Conservation (phyloP, 1,284 basidiomycete genomes). For the Marasmius sp. region DNA sequence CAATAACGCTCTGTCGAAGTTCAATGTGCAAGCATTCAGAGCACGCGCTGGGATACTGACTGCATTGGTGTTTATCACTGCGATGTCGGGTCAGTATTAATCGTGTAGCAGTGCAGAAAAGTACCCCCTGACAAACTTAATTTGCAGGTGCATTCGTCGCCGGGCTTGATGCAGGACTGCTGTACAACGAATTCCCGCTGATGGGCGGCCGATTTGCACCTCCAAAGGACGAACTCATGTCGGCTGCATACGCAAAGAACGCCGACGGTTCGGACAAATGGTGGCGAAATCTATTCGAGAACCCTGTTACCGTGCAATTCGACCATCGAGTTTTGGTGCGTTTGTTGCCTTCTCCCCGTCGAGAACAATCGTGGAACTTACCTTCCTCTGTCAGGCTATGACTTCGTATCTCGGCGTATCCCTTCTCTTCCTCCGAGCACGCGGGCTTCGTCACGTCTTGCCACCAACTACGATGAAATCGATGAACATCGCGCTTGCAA, state of each 20-base stretch:
- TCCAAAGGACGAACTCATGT: constrained; percentile 82
- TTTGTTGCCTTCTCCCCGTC: constrained; percentile 9
- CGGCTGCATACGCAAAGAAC: constrained; percentile 69
- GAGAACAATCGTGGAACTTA: not conserved
- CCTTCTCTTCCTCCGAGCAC: constrained; percentile 49
- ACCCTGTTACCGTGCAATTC: constrained; percentile 97
- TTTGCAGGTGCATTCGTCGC: constrained; percentile 91
- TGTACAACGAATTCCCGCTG: constrained; percentile 97
- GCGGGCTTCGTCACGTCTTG: constrained; percentile 51
- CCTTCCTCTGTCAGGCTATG: constrained; percentile 57
- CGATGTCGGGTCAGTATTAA: constrained; percentile 70
- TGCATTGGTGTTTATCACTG: constrained; percentile 85
- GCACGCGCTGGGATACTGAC: constrained; percentile 62
- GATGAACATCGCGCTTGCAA: constrained; percentile 70
- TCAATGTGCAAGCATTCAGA: constrained; percentile 60
- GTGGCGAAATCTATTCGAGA: constrained; percentile 96
- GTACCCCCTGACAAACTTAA: constrained; percentile 9
- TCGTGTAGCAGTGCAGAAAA: not conserved
- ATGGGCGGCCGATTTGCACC: constrained; percentile 93
- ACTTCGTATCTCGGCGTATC: constrained; percentile 79
- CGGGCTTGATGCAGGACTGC: constrained; percentile 92
- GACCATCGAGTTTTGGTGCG: constrained; percentile 90
- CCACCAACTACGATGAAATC: constrained; percentile 69
- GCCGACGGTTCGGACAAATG: constrained; percentile 73
- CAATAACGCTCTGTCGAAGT: constrained; percentile 51